Base-by-base conservation (phyloP, 2,329 filamentous ascomycete genomes). In the Diplocarpon rosae region DNA sequence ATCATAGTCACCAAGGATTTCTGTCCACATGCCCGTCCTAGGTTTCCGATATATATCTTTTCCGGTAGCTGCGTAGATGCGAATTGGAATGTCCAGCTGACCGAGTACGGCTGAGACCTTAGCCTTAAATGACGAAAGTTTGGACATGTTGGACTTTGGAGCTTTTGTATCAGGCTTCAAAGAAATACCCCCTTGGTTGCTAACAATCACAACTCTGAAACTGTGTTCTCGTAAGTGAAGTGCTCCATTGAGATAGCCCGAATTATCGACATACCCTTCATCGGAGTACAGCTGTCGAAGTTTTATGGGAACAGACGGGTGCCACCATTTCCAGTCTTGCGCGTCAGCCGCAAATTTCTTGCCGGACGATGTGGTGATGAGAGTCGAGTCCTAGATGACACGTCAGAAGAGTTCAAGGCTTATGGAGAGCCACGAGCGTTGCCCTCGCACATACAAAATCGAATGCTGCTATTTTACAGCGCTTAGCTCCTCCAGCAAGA, bases 281-380 rank as follows among this genome's bases (percentile, higher is more conserved):
- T 76, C 68, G 6, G 65, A 52, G 57, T 86, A 75, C 1, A 96
- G 69, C 47, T 79, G 68, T 52, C 73, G 76, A 14, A 98, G 63
- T 42, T 68, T 76, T 0, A 63, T 65, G 1, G 87, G 86, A 0
- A 96, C 84, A 14, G 66, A 71, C 12, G 65, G 56, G 61, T 93
- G 69, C 87, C 88, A 96, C 92, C 92, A 98, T 62, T 85, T 87
- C 92, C 92, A 98, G 61, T 96, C 90, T 3, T 70, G 69, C 0
- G 80, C 75, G 52, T 79, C 76, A 41, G 73, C 73, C 2, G 78
- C 73, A 58, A 90, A 90, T 40, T 75, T 83, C 64, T 86, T 92
- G 7, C 88, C 88, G 0, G 88, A 94, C 3, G 78, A 72, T 0
- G 87, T 83, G 1, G 71, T 70, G 50, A 98, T 87, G 29, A 98